Evolutionary conservation across 306 rosid species (phyloP).

Genomic region (Dryas drummondii): DNA sequence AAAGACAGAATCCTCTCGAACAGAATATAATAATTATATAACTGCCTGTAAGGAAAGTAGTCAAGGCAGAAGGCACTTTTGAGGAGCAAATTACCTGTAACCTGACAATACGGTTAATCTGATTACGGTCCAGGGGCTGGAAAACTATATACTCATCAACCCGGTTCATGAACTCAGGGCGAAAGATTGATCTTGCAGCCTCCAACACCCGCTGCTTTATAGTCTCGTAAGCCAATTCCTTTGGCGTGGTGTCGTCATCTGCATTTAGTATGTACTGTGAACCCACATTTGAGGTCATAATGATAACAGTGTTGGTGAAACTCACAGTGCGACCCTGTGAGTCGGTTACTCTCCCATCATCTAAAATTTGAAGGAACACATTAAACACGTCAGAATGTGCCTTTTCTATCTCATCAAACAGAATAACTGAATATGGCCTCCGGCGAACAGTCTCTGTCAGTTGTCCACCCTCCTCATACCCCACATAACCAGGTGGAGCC

Average conservation of each 20-base stretch:
- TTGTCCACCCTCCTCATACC: conserved; percentile 98
- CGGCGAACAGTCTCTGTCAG: conserved; percentile 88
- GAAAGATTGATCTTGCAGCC: conserved; percentile 89
- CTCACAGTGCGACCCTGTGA: conserved; percentile 94
- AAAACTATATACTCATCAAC: conserved; percentile 95
- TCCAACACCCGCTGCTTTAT: conserved; percentile 90
- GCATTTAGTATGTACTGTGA: conserved; percentile 85
- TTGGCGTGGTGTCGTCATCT: conserved; percentile 57
- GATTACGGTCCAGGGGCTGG: conserved; percentile 88
- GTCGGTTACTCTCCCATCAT: conserved; percentile 94
- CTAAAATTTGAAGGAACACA: conserved; percentile 92
- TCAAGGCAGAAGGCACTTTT: background rate
- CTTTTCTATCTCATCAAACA: conserved; percentile 97
- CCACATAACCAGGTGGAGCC: conserved; percentile 98
- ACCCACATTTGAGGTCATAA: conserved; percentile 98
- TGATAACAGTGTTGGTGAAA: conserved; percentile 87
- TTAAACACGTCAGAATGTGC: conserved; percentile 90
- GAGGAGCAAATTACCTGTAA: conserved; percentile 63
- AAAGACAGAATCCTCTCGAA: background rate
- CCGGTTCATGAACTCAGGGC: conserved; percentile 96
- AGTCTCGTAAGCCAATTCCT: conserved; percentile 65
- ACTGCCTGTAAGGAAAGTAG: background rate
- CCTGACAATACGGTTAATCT: conserved; percentile 72
- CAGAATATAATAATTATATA: background rate
- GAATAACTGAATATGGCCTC: conserved; percentile 87